Conservation (phyloP, 768 basidiomycete species). For the Strobilomyces dryophilus region DNA sequence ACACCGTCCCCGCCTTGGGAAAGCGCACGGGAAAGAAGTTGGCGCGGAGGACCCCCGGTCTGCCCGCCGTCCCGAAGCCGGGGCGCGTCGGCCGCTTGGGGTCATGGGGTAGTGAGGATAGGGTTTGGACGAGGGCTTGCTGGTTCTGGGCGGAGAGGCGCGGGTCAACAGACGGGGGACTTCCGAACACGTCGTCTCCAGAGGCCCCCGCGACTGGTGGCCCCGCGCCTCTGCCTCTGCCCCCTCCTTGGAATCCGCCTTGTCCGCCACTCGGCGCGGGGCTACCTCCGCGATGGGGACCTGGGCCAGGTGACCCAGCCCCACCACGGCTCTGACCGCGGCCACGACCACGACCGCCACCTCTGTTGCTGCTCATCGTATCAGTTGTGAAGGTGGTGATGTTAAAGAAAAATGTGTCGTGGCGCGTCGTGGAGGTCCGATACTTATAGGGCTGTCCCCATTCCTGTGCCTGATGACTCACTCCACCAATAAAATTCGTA, state of each 20-base stretch:
- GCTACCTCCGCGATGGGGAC: neutral
- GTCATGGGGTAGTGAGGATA: conserved; percentile 28
- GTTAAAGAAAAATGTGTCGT: neutral
- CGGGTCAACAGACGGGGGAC: conserved; percentile 31
- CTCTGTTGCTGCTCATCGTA: conserved; percentile 18
- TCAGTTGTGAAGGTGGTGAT: neutral
- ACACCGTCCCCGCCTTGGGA: conserved; percentile 34
- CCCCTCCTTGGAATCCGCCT: conserved; percentile 15
- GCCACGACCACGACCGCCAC: conserved; percentile 15
- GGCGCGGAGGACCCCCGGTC: conserved; percentile 38
- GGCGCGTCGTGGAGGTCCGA: neutral
- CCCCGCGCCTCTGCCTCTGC: conserved; percentile 25
- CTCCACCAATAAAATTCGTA: neutral
- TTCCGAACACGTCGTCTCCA: conserved; percentile 28
- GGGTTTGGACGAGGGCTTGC: conserved; percentile 25
- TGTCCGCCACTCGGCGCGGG: conserved; percentile 6
- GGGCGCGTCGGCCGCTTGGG: conserved; percentile 43
- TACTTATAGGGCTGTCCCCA: conserved; percentile 4
- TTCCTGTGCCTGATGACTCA: neutral
- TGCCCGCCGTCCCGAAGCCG: conserved; percentile 42
- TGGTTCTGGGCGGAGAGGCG: conserved; percentile 27
- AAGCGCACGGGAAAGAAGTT: conserved; percentile 49
- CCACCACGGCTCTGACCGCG: conserved; percentile 4
- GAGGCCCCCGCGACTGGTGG: conserved; percentile 24
- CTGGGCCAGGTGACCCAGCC: neutral